These are phyloP conservation scores for Acanthamoeba triangularis DNA, from an alignment of 208 protist genomes.

Conservation along the genomic window DNA sequence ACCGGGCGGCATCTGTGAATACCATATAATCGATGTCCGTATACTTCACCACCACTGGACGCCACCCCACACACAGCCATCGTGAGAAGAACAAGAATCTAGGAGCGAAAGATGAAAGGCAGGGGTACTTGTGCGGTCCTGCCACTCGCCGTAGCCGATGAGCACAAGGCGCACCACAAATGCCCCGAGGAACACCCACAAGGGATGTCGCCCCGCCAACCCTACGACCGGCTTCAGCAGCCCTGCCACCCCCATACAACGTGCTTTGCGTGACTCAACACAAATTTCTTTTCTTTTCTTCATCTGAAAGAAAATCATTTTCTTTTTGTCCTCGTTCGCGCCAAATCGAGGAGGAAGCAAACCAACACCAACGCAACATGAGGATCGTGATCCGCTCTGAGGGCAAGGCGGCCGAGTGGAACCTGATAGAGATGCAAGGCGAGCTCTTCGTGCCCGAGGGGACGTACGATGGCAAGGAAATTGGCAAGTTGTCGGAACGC, in stretches of 20 bases:
- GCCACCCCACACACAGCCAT: background rate
- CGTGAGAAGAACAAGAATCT: background rate
- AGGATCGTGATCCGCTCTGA: conserved; percentile 35
- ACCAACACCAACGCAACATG: conserved; percentile 1
- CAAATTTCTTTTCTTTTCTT: background rate
- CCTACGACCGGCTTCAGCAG: background rate
- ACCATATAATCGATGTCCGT: conserved; percentile 91
- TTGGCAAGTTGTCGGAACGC: conserved; percentile 42
- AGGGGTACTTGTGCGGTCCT: conserved; percentile 43
- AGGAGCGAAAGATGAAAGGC: background rate
- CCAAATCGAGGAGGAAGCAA: background rate
- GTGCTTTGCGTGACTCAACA: background rate
- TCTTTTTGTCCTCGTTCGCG: background rate
- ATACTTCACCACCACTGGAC: conserved; percentile 79
- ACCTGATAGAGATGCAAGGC: conserved; percentile 63
- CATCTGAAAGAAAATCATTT: background rate
- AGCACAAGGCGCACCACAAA: conserved; percentile 22
- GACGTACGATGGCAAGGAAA: conserved; percentile 40
- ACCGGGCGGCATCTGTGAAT: conserved; percentile 90
- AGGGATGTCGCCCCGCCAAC: background rate
- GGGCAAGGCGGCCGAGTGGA: conserved; percentile 31
- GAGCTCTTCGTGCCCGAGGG: conserved; percentile 41
- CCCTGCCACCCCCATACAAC: background rate
- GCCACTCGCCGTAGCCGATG: conserved; percentile 56
- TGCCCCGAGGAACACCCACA: background rate